Evolutionary conservation across 2,329 filamentous ascomycete genomes (phyloP).

Genomic region (Neofusicoccum ribis): DNA sequence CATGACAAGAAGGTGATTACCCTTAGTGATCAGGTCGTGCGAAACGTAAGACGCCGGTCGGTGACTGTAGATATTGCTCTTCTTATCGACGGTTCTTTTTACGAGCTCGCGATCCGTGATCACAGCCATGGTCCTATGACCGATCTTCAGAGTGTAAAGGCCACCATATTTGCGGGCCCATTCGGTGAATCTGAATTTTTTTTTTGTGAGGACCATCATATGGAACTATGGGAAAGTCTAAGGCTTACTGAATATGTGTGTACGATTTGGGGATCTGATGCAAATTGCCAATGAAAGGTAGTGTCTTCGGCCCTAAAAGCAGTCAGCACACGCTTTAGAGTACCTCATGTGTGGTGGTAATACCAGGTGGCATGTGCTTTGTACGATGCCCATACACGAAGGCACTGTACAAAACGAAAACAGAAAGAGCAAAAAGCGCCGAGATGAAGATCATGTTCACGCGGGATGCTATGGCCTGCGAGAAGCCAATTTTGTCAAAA

Average conservation of each 20-base stretch:
- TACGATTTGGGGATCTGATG: slow-evolving; percentile 11
- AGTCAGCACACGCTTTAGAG: background rate
- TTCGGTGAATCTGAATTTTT: slow-evolving; percentile 36
- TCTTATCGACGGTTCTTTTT: slow-evolving; percentile 49
- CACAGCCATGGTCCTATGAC: slow-evolving; percentile 42
- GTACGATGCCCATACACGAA: background rate
- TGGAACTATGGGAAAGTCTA: too few species aligned
- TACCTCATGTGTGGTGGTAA: too few species aligned
- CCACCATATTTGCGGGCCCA: slow-evolving; percentile 48
- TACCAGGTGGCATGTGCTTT: background rate
- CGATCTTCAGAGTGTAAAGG: slow-evolving; percentile 47
- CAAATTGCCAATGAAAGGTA: slow-evolving; percentile 47
- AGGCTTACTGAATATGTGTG: slow-evolving; percentile 4
- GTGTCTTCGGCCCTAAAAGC: slow-evolving; percentile 38
- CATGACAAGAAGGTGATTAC: slow-evolving; percentile 52
- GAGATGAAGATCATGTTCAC: background rate
- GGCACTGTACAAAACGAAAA: background rate
- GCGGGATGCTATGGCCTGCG: too few species aligned
- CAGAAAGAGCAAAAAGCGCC: background rate
- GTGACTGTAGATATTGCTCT: slow-evolving; percentile 45
- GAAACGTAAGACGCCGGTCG: slow-evolving; percentile 47
- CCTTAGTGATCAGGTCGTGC: slow-evolving; percentile 45
- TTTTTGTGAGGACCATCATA: too few species aligned
- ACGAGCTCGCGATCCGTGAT: slow-evolving; percentile 43
- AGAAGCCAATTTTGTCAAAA: too few species aligned